These are phyloP conservation scores for Yarrowia yakushimensis DNA, from an alignment of 805 yeast genomes.

Conservation along the genomic window DNA sequence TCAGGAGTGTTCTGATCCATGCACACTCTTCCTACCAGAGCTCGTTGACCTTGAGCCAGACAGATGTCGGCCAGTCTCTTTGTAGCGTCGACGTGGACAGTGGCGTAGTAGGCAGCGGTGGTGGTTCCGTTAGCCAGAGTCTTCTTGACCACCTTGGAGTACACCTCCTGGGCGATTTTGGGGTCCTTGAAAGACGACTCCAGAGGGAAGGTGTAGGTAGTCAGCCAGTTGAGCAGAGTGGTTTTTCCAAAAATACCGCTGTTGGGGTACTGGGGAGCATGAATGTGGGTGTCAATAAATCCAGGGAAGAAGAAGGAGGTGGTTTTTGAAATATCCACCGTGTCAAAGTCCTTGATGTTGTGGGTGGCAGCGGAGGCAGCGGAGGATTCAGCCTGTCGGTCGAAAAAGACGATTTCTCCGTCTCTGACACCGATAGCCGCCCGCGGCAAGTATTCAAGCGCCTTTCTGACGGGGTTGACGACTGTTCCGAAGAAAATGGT, in stretches of 20 bases:
- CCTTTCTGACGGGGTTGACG: slow-evolving; percentile 23
- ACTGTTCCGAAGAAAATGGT: slow-evolving; percentile 7
- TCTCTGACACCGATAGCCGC: slow-evolving; percentile 62
- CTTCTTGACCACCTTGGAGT: slow-evolving; percentile 60
- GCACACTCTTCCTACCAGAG: slow-evolving; percentile 88
- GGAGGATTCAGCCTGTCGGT: slow-evolving; percentile 33
- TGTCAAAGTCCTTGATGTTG: slow-evolving; percentile 28
- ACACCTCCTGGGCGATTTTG: slow-evolving; percentile 56
- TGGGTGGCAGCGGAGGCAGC: slow-evolving; percentile 36
- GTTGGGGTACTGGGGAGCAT: slow-evolving; percentile 82
- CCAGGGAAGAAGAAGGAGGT: slow-evolving; percentile 71
- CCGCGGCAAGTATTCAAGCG: slow-evolving; percentile 51
- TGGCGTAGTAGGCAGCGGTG: slow-evolving; percentile 86
- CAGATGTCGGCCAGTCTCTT: slow-evolving; percentile 72
- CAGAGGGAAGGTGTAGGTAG: slow-evolving; percentile 81
- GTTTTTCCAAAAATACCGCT: slow-evolving; percentile 79
- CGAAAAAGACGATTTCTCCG: slow-evolving; percentile 51
- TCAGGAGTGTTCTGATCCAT: slow-evolving; percentile 84
- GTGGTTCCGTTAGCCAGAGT: slow-evolving; percentile 85
- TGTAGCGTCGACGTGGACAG: slow-evolving; percentile 75
- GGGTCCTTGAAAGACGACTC: slow-evolving; percentile 64
- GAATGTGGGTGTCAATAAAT: slow-evolving; percentile 77
- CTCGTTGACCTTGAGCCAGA: slow-evolving; percentile 70
- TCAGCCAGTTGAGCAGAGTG: slow-evolving; percentile 86
- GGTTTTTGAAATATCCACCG: slow-evolving; percentile 18